Base-by-base conservation (phyloP, 768 basidiomycete genomes). In the Termitomyces sp. region DNA sequence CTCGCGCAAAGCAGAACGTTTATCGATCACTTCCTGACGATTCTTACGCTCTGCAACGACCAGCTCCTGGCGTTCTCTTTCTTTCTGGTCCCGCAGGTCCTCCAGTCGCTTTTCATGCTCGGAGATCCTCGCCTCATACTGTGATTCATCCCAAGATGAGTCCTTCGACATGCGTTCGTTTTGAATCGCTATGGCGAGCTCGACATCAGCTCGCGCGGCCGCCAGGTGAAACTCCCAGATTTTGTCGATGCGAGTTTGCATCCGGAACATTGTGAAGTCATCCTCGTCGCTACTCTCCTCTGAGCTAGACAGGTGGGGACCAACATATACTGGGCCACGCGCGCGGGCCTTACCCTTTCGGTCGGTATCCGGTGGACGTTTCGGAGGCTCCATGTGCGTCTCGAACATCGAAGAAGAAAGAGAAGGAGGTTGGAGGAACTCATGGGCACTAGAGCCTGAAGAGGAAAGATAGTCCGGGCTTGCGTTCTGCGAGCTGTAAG, bases 211-310 rank as follows among this genome's bases (percentile, higher is more conserved):
- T 10, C 69, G 64, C 8, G 75, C 78, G 16, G 79, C 79, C 34
- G 69, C 70, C 57, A 70, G 72, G 68, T 81, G 72, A 74, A 84
- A 78, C 66, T 83, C 69, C 55, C 75, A 70, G 58, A 82, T 76
- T 70, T 81, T 77, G 39, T 69, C 49, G 57, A 79, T 68, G 52
- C 80, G 76, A 3, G 72, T 71, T 21, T 74, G 66, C 67, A 78
- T 73, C 57, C 80, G 79, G 64, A 73, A 78, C 34, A 67, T 66
- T 52, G 75, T 74, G 46, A 78, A 77, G 10, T 74, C 72, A 32
- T 69, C 73, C 45, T 74, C 74, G 32, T 71, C 64, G 28, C 62
- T 67, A 39, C 66, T 69, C 47, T 72, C 70, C 42, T 66, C 66
- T 52, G 64, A 63, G 61, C 63, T 73, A 59, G 54, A 61, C 51